Evolutionary conservation across 2,329 filamentous ascomycete genomes (phyloP).

Genomic region (Aspergillus chevalieri): DNA sequence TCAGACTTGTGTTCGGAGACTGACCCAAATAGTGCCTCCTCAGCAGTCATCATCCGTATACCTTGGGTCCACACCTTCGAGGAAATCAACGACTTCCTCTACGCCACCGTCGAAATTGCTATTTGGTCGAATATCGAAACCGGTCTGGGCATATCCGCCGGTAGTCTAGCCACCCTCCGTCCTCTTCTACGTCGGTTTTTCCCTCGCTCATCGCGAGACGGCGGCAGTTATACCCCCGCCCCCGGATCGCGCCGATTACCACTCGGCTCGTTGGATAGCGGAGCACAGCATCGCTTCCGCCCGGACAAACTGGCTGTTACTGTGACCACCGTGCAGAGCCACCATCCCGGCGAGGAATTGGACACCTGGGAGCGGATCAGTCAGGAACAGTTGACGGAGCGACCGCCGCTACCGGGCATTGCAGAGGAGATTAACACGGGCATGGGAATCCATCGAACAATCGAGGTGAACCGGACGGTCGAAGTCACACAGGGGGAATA

Average conservation of each 20-base stretch:
- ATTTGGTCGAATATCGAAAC: slow-evolving; percentile 33
- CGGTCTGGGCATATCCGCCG: slow-evolving; percentile 39
- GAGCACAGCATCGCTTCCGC: slow-evolving; percentile 13
- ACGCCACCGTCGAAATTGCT: slow-evolving; percentile 40
- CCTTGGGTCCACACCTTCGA: slow-evolving; percentile 34
- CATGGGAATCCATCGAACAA: slow-evolving; percentile 23
- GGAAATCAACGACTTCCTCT: slow-evolving; percentile 30
- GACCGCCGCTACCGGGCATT: slow-evolving; percentile 3
- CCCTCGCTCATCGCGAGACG: slow-evolving; percentile 10
- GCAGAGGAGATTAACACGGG: slow-evolving; percentile 9
- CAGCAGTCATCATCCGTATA: slow-evolving; percentile 42
- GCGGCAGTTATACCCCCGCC: slow-evolving; percentile 14
- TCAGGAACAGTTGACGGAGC: slow-evolving; percentile 20
- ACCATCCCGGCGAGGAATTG: slow-evolving; percentile 5
- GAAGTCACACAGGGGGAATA: no score
- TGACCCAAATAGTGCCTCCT: slow-evolving; percentile 40
- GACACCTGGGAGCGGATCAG: slow-evolving; percentile 19
- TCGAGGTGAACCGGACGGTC: slow-evolving; percentile 24
- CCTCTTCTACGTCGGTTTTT: slow-evolving; percentile 38
- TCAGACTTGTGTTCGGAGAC: slow-evolving; percentile 2
- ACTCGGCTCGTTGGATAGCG: slow-evolving; percentile 20
- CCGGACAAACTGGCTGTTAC: slow-evolving; percentile 26
- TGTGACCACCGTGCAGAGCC: slow-evolving; percentile 25
- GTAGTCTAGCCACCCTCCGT: slow-evolving; percentile 43
- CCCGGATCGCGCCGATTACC: slow-evolving; percentile 14